Evolutionary conservation across 805 yeast species (phyloP), one percentile per base, ranked within the genome.

Genomic region (Candida incommunis): DNA sequence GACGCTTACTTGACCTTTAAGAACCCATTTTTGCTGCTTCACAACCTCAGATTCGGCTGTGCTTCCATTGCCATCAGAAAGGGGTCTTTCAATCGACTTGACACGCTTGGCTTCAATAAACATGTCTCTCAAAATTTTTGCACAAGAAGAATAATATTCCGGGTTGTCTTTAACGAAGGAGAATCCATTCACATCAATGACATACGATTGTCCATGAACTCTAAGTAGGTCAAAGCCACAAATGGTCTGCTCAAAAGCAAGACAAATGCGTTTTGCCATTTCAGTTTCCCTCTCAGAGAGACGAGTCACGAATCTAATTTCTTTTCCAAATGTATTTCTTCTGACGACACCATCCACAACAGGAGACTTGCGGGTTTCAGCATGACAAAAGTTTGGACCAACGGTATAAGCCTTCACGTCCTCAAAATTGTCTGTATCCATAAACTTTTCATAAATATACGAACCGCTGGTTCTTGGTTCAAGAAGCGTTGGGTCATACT

Each of bases 261-360:
- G 69, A 37, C 87, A 75, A 16, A 92, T 88, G 48, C 73, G 77
- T 27, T 71, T 65, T 1, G 99, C 99, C 75, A 88, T 87, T 25
- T 65, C 64, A 43, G 74, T 78, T 61, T 92, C 99, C 43, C 76
- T 82, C 3, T 71, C 75, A 2, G 83, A 67, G 44, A 92, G 68
- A 51, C 81, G 78, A 1, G 98, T 90, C 27, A 92, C 73, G 57
- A 82, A 92, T 51, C 99, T 73, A 41, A 92, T 80, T 64, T 92
- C 99, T 62, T 92, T 92, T 41, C 99, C 99, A 56, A 88, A 95
- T 1, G 97, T 88, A 59, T 92, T 92, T 61, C 99, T 75, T 57
- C 96, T 74, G 22, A 92, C 99, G 47, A 92, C 84, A 41, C 99
- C 99, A 65, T 92, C 99, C n/a, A 92, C 98, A 2, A 92, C 98